Conservation (phyloP, 768 basidiomycete genomes). For the Exidia glandulosa region DNA sequence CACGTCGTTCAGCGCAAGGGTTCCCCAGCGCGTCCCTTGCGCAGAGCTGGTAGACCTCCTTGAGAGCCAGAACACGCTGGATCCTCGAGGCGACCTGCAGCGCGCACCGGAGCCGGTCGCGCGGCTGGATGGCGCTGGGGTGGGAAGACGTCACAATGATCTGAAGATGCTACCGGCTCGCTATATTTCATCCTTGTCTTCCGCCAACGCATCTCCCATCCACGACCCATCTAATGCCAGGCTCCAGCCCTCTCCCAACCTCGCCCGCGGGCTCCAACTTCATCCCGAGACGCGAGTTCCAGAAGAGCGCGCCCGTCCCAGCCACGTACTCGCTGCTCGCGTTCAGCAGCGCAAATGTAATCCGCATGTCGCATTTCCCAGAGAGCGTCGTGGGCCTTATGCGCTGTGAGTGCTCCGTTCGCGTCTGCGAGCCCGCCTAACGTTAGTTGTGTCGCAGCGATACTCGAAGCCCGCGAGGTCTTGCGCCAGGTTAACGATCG, state of each 20-base stretch:
- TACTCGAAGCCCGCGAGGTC: not conserved
- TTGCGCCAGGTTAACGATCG: conserved; percentile 1
- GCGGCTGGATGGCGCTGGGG: no score
- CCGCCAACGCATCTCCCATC: not conserved
- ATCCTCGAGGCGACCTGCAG: no score
- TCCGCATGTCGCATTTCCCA: conserved; percentile 64
- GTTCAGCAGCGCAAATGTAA: conserved; percentile 49
- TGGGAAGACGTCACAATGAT: no score
- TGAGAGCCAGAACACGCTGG: no score
- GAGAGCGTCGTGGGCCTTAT: conserved; percentile 39
- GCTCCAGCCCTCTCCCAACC: conserved; percentile 4
- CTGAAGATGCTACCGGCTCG: no score
- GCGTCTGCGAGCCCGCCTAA: conserved; percentile 21
- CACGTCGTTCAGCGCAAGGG: no score
- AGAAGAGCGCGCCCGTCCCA: conserved; percentile 27
- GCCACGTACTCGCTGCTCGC: conserved; percentile 62
- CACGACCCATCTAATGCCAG: not conserved
- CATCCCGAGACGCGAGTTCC: conserved; percentile 61
- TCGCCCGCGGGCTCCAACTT: conserved; percentile 39
- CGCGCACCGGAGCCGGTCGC: no score
- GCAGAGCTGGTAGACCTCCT: no score
- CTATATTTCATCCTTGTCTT: not conserved
- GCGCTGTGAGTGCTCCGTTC: conserved; percentile 42
- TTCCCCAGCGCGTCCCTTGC: no score
- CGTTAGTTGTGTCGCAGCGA: conserved; percentile 23